These are phyloP conservation scores for Nemania diffusa DNA, from an alignment of 2,329 filamentous ascomycete species.

Conservation along the genomic window DNA sequence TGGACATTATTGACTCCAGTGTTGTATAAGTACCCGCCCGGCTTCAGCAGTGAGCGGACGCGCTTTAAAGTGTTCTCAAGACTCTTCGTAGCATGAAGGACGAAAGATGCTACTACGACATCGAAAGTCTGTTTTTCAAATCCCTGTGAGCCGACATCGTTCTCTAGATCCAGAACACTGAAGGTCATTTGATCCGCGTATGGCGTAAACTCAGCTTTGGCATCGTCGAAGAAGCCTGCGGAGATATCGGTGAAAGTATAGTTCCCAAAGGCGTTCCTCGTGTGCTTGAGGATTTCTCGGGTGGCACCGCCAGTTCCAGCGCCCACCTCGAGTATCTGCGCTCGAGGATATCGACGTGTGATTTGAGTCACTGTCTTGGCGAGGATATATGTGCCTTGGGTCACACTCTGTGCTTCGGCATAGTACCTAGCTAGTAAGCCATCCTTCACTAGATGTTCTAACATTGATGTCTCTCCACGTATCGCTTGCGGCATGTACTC, in stretches of 20 bases:
- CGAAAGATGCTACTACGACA: conserved; percentile 47
- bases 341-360: conserved; percentile 42
- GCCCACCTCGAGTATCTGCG: no score
- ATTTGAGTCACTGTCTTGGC: conserved; percentile 50
- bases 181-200: background rate
- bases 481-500: background rate
- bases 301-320: no score
- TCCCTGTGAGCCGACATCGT: conserved; percentile 46
- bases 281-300: conserved; percentile 2
- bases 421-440: background rate
- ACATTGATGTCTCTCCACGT: background rate
- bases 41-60: conserved; percentile 46
- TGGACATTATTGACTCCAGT: no score
- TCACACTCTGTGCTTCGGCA: background rate
- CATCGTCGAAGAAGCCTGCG: background rate
- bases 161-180: conserved; percentile 35
- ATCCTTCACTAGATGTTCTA: background rate
- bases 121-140: conserved; percentile 43
- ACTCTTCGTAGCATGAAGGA: conserved; percentile 42
- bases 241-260: conserved; percentile 3
- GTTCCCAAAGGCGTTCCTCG: conserved; percentile 10
- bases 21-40: conserved; percentile 54
- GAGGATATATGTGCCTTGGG: conserved; percentile 10
- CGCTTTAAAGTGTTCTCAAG: conserved; percentile 42
- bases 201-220: background rate